A percentile compares a stretch with the other conserved stretches of the same genome.
phyloP scores from a whole-genome alignment of 805 yeast species.

The Gaillardinia entomophila region DNA sequence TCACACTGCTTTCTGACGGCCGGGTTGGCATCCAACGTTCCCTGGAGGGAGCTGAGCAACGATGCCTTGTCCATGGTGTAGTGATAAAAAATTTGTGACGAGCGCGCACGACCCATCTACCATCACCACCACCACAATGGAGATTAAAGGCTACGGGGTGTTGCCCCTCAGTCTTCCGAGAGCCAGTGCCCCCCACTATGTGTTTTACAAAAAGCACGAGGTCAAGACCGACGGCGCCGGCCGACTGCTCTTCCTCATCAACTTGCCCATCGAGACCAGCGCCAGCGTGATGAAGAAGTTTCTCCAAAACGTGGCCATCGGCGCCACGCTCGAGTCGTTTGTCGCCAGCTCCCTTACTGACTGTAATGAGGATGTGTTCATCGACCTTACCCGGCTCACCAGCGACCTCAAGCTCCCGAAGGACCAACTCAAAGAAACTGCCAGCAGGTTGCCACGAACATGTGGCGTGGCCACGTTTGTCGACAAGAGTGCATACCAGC shows the following conservation, averaged over 20 bases:
- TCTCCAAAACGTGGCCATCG: conserved; percentile 55
- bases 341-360: conserved; percentile 31
- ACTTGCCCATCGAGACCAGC: conserved; percentile 63
- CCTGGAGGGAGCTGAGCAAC: conserved; percentile 44
- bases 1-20: conserved; percentile 50
- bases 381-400: conserved; percentile 51
- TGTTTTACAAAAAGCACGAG: conserved; percentile 63
- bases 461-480: conserved; percentile 71
- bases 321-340: conserved; percentile 54
- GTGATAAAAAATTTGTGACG: too few relatives aligned
- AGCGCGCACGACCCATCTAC: not conserved
- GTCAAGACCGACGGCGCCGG: conserved; percentile 15
- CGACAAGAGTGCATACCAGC: conserved; percentile 59
- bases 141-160: conserved; percentile 54
- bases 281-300: conserved; percentile 48
- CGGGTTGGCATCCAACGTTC: conserved; percentile 49
- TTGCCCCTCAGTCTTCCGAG: conserved; percentile 42
- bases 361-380: conserved; percentile 40
- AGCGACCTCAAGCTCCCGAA: conserved; percentile 43
- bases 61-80: conserved; percentile 42
- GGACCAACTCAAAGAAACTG: conserved; percentile 17
- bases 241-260: conserved; percentile 67
- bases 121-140: conserved; percentile 13
- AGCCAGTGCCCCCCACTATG: conserved; percentile 43
- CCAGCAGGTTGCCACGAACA: conserved; percentile 57